A percentile compares a stretch with the other conserved stretches of the same genome.
These are phyloP conservation scores for Allomyces arbusculus DNA, from an alignment of 192 early-diverging fungal species.

Conservation along the genomic window DNA sequence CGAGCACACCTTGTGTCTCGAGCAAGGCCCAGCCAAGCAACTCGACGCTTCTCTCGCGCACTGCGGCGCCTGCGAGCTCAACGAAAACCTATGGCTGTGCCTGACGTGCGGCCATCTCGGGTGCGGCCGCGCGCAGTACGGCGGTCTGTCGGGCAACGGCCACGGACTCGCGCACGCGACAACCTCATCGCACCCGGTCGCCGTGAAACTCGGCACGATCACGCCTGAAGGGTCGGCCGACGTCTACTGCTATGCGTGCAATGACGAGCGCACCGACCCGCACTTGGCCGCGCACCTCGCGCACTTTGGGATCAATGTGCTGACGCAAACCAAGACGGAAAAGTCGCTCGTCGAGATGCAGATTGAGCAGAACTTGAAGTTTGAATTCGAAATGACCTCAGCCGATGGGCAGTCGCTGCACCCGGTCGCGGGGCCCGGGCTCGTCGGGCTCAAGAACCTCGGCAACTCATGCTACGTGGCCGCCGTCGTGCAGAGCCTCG, in stretches of 20 bases:
- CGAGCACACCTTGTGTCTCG: conserved; percentile 50
- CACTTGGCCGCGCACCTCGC: conserved; percentile 54
- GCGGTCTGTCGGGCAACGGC: conserved; percentile 78
- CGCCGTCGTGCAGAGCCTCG: conserved; percentile 77
- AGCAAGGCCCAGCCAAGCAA: conserved; percentile 33
- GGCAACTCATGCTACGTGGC: conserved; percentile 98
- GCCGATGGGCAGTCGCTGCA: conserved; percentile 73
- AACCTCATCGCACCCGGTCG: conserved; percentile 50
- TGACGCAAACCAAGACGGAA: conserved; percentile 66
- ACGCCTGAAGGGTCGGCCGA: conserved; percentile 88
- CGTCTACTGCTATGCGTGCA: conserved; percentile 61
- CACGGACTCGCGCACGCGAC: conserved; percentile 76
- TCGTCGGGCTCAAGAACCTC: conserved; percentile 80
- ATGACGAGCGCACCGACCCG: conserved; percentile 62
- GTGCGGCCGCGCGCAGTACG: conserved; percentile 85
- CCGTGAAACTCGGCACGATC: conserved; percentile 87
- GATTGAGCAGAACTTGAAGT: conserved; percentile 87
- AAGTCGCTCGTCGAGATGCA: conserved; percentile 83
- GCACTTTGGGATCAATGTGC: conserved; percentile 77
- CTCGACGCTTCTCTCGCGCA: conserved; percentile 36
- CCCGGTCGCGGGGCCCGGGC: conserved; percentile 71
- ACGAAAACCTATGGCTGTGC: conserved; percentile 90
- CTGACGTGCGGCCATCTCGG: conserved; percentile 79
- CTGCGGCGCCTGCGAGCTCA: conserved; percentile 64
- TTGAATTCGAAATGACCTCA: conserved; percentile 94